Percentiles rank a stretch among this genome's conserved stretches.
Conservation (phyloP, 2,329 filamentous ascomycete species). For the Pestalotiopsis fici region DNA sequence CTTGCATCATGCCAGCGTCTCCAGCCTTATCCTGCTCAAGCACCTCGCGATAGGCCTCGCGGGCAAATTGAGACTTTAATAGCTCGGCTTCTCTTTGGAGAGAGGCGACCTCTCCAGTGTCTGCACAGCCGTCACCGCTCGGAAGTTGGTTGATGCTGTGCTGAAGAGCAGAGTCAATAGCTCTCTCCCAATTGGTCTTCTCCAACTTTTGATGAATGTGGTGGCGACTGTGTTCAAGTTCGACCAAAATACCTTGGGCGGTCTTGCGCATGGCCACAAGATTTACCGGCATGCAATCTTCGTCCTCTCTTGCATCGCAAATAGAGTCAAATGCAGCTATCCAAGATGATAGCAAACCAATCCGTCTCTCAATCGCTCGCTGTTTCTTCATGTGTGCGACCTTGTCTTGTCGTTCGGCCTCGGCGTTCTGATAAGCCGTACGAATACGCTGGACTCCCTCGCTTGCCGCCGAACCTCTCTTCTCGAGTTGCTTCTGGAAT, state of each 20-base stretch:
- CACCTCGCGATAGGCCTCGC: conserved; percentile 76
- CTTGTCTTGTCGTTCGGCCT: conserved; percentile 76
- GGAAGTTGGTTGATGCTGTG: conserved; percentile 80
- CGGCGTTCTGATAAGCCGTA: conserved; percentile 79
- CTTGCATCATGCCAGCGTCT: conserved; percentile 77
- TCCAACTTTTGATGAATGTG: conserved; percentile 85
- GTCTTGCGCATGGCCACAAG: conserved; percentile 80
- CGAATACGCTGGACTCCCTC: conserved; percentile 83
- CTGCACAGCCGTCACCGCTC: conserved; percentile 64
- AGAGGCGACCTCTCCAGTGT: conserved; percentile 68
- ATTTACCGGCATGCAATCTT: conserved; percentile 67
- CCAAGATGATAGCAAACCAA: conserved; percentile 86
- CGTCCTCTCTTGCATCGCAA: conserved; percentile 70
- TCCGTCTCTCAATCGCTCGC: conserved; percentile 80
- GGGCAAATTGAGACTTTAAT: conserved; percentile 78
- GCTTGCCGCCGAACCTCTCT: conserved; percentile 72
- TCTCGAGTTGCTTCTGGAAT: conserved; percentile 87
- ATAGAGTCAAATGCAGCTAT: conserved; percentile 87
- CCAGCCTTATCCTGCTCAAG: conserved; percentile 82
- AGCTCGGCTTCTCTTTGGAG: conserved; percentile 83
- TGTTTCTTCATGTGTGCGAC: conserved; percentile 79
- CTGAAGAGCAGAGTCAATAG: conserved; percentile 83
- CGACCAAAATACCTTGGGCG: conserved; percentile 82
- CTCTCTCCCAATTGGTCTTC: conserved; percentile 83
- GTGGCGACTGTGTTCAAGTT: conserved; percentile 86